phyloP scores from a whole-genome alignment of 768 basidiomycete genomes.

The Boletus patriciae region DNA sequence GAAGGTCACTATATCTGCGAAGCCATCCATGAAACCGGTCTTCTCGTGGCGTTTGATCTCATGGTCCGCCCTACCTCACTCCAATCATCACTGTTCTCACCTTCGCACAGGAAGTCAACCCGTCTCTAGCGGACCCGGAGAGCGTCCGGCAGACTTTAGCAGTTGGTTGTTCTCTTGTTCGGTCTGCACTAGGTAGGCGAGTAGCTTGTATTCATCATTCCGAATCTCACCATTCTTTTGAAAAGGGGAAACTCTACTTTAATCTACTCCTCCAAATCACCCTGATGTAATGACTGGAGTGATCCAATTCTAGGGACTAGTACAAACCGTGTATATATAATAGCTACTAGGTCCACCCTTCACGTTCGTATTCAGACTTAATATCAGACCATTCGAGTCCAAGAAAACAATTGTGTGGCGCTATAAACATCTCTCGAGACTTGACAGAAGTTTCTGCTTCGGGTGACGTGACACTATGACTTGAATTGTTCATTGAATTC shows the following conservation, averaged over 20 bases:
- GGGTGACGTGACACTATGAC: conserved; percentile 11
- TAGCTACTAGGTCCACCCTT: neutral
- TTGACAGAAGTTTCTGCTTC: neutral
- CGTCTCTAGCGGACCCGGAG: conserved; percentile 75
- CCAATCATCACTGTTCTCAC: conserved; percentile 6
- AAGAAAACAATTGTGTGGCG: neutral
- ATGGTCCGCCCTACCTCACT: conserved; percentile 59
- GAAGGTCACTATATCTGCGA: conserved; percentile 99
- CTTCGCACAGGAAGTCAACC: conserved; percentile 83
- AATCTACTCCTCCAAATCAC: neutral
- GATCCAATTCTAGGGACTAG: no score
- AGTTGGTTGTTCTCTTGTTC: conserved; percentile 82
- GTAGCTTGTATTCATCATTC: neutral
- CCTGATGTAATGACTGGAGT: neutral
- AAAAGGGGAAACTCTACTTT: conserved; percentile 38
- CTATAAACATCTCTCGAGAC: neutral
- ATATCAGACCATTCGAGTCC: neutral
- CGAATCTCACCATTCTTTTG: conserved; percentile 6
- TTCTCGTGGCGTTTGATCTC: conserved; percentile 88
- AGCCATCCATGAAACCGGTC: conserved; percentile 87
- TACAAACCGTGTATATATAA: neutral
- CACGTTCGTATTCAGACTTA: neutral
- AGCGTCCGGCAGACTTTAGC: conserved; percentile 87
- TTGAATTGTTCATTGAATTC: conserved; percentile 80
- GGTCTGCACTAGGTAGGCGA: conserved; percentile 74